Percentiles rank a stretch among this genome's conserved stretches.
These are phyloP conservation scores for Eucalyptus regnans DNA, from an alignment of 345 rosid genomes.

Conservation along the genomic window DNA sequence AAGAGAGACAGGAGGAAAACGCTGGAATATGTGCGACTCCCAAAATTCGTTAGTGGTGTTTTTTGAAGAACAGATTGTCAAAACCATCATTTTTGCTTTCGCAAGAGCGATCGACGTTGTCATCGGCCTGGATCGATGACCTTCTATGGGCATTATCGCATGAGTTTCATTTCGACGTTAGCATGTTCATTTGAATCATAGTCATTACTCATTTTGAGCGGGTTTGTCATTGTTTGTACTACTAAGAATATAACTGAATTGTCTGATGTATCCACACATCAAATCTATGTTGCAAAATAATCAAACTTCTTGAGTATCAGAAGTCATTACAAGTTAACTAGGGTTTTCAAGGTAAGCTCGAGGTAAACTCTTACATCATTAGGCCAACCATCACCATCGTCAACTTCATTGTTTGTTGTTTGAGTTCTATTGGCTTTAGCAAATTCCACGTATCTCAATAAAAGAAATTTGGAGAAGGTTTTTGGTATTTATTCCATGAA, in stretches of 20 bases:
- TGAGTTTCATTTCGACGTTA: rapidly evolving
- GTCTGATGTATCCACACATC: rapidly evolving
- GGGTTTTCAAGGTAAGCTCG: rapidly evolving
- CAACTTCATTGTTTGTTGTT: neutral
- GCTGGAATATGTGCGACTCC: neutral
- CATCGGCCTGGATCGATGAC: rapidly evolving
- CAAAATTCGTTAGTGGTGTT: neutral
- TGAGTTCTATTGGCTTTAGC: neutral
- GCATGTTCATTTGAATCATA: neutral
- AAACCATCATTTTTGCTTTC: neutral
- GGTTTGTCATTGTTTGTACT: rapidly evolving
- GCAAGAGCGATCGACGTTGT: neutral
- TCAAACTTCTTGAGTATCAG: neutral
- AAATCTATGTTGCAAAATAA: neutral
- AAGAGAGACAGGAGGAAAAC: neutral
- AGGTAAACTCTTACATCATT: neutral
- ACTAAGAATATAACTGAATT: rapidly evolving
- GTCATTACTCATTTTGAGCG: rapidly evolving
- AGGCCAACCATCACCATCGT: neutral
- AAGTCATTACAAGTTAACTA: neutral
- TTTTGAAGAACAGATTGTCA: neutral
- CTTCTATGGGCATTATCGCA: neutral
- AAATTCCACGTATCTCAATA: neutral
- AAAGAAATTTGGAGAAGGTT: neutral
- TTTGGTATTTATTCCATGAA: rapidly evolving